Evolutionary conservation across 352 stramenopile genomes (phyloP).

Genomic region (Peronospora tabacina): DNA sequence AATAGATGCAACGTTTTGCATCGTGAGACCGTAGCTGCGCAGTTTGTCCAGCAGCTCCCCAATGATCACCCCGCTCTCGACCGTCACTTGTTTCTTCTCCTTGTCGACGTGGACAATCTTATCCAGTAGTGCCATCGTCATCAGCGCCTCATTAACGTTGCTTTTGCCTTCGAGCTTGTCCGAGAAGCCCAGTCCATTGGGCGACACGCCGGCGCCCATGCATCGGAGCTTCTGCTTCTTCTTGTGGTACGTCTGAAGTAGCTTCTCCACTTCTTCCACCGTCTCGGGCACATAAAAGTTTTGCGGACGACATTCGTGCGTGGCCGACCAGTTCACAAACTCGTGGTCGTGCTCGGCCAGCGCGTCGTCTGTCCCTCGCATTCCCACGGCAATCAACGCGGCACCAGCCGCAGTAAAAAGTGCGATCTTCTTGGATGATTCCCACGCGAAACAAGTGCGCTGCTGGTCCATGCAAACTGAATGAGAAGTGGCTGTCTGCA

Average conservation of each 20-base stretch:
- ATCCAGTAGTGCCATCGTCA: conserved; percentile 91
- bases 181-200: conserved; percentile 93
- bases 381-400: conserved; percentile 15
- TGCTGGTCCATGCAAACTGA: conserved; percentile 2
- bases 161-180: conserved; percentile 18
- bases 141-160: conserved; percentile 58
- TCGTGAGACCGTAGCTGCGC: conserved; percentile 85
- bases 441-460: not conserved
- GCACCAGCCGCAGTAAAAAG: conserved; percentile 14
- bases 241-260: conserved; percentile 51
- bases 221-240: conserved; percentile 83
- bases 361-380: conserved; percentile 8
- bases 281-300: conserved; percentile 64
- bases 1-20: conserved; percentile 98
- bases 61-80: conserved; percentile 75
- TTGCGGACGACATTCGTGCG: conserved; percentile 60
- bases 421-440: conserved; percentile 9
- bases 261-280: conserved; percentile 56
- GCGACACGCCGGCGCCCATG: conserved; percentile 93
- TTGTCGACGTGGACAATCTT: conserved; percentile 88
- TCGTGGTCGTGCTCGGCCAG: conserved; percentile 41
- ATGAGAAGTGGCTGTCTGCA: conserved; percentile 9
- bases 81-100: conserved; percentile 88
- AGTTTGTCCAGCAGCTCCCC: conserved; percentile 72
- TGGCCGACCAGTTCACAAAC: conserved; percentile 80